These are phyloP conservation scores for Nakazawaea holstii DNA, from an alignment of 805 yeast species.

Conservation along the genomic window DNA sequence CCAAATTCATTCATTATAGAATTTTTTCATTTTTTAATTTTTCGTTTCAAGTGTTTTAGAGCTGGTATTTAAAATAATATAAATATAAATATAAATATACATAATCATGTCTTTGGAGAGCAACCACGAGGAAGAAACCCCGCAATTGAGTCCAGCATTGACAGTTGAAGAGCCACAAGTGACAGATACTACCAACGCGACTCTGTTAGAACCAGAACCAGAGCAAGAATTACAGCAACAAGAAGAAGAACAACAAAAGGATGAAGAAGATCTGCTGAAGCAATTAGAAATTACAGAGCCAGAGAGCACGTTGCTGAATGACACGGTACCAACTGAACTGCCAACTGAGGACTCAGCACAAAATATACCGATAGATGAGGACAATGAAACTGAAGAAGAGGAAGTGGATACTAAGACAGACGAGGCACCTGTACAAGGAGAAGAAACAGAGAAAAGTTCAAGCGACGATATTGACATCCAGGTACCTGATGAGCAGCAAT, in stretches of 20 bases:
- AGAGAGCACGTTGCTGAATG: too few species aligned
- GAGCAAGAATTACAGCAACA: neutral
- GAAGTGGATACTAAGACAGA: neutral
- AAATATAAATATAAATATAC: neutral
- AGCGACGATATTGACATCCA: too few species aligned
- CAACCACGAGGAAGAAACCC: neutral
- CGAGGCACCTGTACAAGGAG: slow-evolving; percentile 4
- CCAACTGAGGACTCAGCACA: neutral
- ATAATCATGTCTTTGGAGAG: neutral
- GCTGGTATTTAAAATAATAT: slow-evolving; percentile 1
- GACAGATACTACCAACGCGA: slow-evolving; percentile 4
- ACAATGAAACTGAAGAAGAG: slow-evolving; percentile 10
- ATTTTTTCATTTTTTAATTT: neutral
- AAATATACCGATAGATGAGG: slow-evolving; percentile 13
- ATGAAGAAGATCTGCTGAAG: neutral
- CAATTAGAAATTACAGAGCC: too few species aligned
- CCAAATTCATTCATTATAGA: neutral
- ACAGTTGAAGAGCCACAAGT: neutral
- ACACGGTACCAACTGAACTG: too few species aligned
- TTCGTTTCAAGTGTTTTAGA: neutral
- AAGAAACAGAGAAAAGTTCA: neutral
- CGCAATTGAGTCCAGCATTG: neutral
- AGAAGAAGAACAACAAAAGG: neutral
- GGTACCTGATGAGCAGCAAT: neutral
- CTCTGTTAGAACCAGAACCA: neutral